Base-by-base conservation (phyloP, 1,139 yeast genomes). In the Hansenula lynferdii region DNA sequence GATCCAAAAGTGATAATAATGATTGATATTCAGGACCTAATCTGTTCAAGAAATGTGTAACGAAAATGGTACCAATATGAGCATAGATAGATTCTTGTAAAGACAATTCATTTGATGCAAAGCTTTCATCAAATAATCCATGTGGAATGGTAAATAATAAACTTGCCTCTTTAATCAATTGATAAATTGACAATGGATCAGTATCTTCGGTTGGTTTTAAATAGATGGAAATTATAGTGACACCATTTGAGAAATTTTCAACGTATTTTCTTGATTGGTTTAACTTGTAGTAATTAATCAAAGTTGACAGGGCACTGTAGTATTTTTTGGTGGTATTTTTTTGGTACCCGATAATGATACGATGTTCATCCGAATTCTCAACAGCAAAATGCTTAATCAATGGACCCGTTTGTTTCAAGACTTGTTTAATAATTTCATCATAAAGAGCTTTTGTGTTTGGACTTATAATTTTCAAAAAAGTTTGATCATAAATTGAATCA, bases 61-160 rank as follows among this genome's bases (percentile, higher is more conserved):
- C 95, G 57, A 92, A 92, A 44, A 89, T 85, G 39, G 86, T 85
- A 51, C 92, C 96, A 57, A 89, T 84, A 62, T 92, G 97, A 32
- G 97, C 95, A 60, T 92, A 92, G 46, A 90, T 82, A 37, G 92
- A 78, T 65, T 92, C 97, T 65, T 92, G 98, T 53, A 94, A 78
- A 2, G 97, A 89, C 62, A 90, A 75, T 49, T 80, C 81, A 41
- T 94, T 85, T 41, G 71, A 64, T 47, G 84, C 81, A 58, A 90
- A 90, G 44, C 81, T 72, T 39, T 75, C 71, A 53, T 82, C 84
- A 71, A 90, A 90, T 53, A 76, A 73, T 56, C 87, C 86, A 62
- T 85, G 84, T 34, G 98, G 98, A 50, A 92, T 77, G 56, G 96
- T 86, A 64, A 85, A 92, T 51, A 92, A 71, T 55, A 92, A 74